These are phyloP conservation scores for Gaultheria prostrata DNA, from an alignment of 148 eudicot species.

Conservation along the genomic window DNA sequence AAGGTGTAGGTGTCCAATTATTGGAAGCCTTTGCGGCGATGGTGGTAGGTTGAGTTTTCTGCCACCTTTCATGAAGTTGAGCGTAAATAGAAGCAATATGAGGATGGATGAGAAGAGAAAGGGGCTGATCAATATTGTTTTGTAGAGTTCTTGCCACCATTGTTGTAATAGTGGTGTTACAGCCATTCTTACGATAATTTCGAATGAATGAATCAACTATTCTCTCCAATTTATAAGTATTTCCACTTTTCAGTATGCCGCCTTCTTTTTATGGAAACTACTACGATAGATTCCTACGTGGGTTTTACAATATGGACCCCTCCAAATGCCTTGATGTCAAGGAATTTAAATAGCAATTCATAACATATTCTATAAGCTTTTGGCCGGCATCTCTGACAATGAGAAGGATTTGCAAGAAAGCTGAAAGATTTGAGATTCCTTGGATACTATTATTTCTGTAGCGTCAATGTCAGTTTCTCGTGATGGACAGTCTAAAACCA, in stretches of 20 bases:
- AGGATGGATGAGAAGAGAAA: not conserved
- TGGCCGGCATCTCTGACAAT: too few relatives aligned
- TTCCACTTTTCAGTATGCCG: not conserved
- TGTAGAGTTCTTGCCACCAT: not conserved
- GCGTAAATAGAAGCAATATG: not conserved
- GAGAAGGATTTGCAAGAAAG: too few relatives aligned
- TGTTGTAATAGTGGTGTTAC: not conserved
- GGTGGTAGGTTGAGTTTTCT: not conserved
- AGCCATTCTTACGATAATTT: not conserved
- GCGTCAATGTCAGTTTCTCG: too few relatives aligned
- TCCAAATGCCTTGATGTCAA: too few relatives aligned
- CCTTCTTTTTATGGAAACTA: not conserved
- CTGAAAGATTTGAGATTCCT: too few relatives aligned
- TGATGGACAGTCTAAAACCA: too few relatives aligned
- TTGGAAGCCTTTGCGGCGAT: conserved; percentile 12
- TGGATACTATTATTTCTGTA: too few relatives aligned
- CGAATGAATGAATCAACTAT: not conserved
- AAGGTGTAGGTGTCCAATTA: conserved; percentile 3
- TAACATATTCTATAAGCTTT: too few relatives aligned
- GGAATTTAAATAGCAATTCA: too few relatives aligned
- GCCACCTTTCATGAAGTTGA: not conserved
- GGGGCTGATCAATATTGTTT: not conserved
- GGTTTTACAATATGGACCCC: conserved; percentile 28
- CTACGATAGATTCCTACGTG: conserved; percentile 28
- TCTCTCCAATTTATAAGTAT: not conserved